These are phyloP conservation scores for Teratosphaeria zuluensis DNA, from an alignment of 2,329 filamentous ascomycete genomes.

Conservation along the genomic window DNA sequence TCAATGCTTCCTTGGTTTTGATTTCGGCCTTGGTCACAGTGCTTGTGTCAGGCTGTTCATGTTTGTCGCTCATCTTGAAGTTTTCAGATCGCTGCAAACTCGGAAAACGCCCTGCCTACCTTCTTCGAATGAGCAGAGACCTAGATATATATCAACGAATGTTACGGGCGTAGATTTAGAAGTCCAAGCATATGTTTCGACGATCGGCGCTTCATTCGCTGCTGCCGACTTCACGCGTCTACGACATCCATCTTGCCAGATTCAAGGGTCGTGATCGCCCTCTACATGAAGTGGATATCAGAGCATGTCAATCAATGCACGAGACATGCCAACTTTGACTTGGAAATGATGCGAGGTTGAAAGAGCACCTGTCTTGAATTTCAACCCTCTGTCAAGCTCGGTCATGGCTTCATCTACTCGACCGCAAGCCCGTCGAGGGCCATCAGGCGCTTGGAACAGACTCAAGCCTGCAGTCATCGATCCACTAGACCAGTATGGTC, in stretches of 20 bases:
- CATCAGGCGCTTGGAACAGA: constrained; percentile 55
- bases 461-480: constrained; percentile 67
- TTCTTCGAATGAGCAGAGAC: no score
- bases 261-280: background rate
- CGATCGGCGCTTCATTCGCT: background rate
- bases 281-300: no score
- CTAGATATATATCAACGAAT: background rate
- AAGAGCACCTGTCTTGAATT: background rate
- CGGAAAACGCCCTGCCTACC: no score
- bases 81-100: background rate
- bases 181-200: background rate
- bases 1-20: constrained; percentile 28
- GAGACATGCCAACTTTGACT: background rate
- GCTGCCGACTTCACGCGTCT: background rate
- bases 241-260: background rate
- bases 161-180: background rate
- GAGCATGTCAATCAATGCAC: background rate
- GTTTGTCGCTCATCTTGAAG: background rate
- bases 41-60: background rate
- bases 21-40: constrained; percentile 2
- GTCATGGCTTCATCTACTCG: constrained; percentile 6
- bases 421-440: constrained; percentile 24
- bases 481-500: constrained; percentile 68
- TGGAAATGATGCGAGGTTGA: background rate
- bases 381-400: background rate